Conservation (phyloP, 1,139 yeast species). For the Blastobotrys serpentis region DNA sequence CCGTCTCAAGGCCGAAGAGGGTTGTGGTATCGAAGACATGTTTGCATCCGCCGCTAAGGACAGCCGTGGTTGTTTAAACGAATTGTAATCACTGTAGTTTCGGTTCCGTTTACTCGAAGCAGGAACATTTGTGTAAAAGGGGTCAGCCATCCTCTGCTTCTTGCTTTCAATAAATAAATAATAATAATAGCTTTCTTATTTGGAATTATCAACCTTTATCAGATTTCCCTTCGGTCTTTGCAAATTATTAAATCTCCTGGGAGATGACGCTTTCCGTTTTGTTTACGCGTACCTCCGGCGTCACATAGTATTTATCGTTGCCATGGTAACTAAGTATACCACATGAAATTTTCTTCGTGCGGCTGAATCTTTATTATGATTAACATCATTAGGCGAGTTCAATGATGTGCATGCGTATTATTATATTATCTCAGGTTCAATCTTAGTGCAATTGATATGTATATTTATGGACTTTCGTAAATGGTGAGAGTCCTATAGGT, state of each 20-base stretch:
- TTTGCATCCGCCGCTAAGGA: conserved; percentile 7
- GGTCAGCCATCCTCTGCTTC: conserved; percentile 1
- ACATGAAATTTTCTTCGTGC: too few relatives aligned
- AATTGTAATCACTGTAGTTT: conserved; percentile 9
- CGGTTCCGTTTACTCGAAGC: conserved; percentile 8
- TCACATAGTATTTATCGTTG: neutral
- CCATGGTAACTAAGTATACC: neutral
- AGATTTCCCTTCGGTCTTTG: too few relatives aligned
- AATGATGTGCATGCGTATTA: too few relatives aligned
- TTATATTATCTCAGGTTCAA: too few relatives aligned
- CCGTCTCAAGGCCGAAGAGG: conserved; percentile 24
- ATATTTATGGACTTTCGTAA: too few relatives aligned
- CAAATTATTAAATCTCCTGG: too few relatives aligned
- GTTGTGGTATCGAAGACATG: conserved; percentile 17
- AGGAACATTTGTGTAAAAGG: conserved; percentile 7
- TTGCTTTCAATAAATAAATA: neutral
- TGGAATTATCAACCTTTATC: too few relatives aligned
- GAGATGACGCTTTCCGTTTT: neutral
- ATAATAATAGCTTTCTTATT: too few relatives aligned
- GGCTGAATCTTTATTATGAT: too few relatives aligned
- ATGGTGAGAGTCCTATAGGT: too few relatives aligned
- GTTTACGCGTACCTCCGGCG: neutral
- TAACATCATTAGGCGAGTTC: too few relatives aligned
- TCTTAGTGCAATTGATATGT: too few relatives aligned
- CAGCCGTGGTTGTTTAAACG: conserved; percentile 9